Conservation (phyloP, 352 stramenopile genomes). For the Phytophthora citricola region DNA sequence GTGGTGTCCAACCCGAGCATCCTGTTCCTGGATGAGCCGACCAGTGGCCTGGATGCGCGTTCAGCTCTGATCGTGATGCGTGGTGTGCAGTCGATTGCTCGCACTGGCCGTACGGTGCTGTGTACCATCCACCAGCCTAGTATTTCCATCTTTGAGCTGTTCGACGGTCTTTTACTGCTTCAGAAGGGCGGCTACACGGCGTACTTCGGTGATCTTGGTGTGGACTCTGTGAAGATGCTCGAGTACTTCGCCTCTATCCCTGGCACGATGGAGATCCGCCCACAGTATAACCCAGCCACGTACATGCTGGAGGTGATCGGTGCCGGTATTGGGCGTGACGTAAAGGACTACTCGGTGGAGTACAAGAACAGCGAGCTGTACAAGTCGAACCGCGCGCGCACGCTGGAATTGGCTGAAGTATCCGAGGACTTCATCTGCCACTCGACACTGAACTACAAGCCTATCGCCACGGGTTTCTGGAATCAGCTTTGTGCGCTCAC, state of each 20-base stretch:
- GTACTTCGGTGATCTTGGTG: conserved; percentile 90
- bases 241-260: conserved; percentile 89
- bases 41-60: conserved; percentile 85
- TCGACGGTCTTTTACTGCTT: conserved; percentile 91
- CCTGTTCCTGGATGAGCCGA: conserved; percentile 95
- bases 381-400: conserved; percentile 17
- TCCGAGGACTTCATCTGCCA: conserved; percentile 52
- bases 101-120: conserved; percentile 89
- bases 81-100: conserved; percentile 82
- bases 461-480: conserved; percentile 32
- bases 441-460: conserved; percentile 52
- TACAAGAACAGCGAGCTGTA: conserved; percentile 23
- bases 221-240: conserved; percentile 83
- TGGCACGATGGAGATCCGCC: conserved; percentile 43
- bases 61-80: conserved; percentile 90
- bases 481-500: conserved; percentile 34
- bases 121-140: conserved; percentile 69
- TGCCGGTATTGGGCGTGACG: conserved; percentile 21
- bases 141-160: conserved; percentile 92
- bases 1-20: conserved; percentile 93
- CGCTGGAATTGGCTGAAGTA: conserved; percentile 43
- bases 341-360: conserved; percentile 24
- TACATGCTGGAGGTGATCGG: conserved; percentile 24
- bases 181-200: conserved; percentile 62
- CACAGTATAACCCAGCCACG: conserved; percentile 26